Percentiles rank a stretch among this genome's conserved stretches.
Conservation (phyloP, 2,329 filamentous ascomycete genomes). For the Fusarium subtropicale region DNA sequence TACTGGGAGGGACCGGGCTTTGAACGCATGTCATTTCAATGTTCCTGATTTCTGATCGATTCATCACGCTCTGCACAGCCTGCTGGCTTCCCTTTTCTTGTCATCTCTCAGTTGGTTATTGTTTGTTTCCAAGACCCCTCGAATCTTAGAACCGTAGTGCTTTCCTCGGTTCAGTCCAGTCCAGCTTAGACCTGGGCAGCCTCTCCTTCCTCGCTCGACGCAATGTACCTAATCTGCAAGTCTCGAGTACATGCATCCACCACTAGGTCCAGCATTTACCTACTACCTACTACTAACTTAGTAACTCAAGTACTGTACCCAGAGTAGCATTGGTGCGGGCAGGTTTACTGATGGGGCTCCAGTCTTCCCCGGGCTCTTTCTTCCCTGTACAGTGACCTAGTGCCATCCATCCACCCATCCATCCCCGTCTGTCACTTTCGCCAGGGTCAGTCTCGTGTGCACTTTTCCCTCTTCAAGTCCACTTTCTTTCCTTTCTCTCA, state of each 20-base stretch:
- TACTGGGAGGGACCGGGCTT: slow-evolving; percentile 7
- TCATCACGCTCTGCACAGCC: neutral
- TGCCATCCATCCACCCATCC: neutral
- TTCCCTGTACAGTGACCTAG: slow-evolving; percentile 13
- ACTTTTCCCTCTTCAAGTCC: slow-evolving; percentile 37
- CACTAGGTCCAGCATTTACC: neutral
- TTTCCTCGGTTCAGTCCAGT: neutral
- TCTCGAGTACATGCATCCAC: neutral
- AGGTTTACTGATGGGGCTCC: slow-evolving; percentile 3
- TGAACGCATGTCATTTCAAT: slow-evolving; percentile 23
- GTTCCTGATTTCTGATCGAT: slow-evolving; percentile 18
- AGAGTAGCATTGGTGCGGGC: neutral
- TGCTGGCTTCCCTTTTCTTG: neutral
- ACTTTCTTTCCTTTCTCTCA: slow-evolving; percentile 23
- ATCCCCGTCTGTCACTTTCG: slow-evolving; percentile 23
- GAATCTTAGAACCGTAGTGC: neutral
- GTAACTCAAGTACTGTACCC: neutral
- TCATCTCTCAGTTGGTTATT: neutral
- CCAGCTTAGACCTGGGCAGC: neutral
- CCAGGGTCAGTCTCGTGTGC: slow-evolving; percentile 34
- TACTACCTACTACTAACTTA: too few relatives aligned
- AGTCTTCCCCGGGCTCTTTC: slow-evolving; percentile 24
- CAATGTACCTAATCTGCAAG: neutral
- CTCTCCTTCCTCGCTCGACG: neutral
- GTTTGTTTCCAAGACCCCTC: neutral